Conservation (phyloP, 305 asterid genomes). For the Solanum hybrid region DNA sequence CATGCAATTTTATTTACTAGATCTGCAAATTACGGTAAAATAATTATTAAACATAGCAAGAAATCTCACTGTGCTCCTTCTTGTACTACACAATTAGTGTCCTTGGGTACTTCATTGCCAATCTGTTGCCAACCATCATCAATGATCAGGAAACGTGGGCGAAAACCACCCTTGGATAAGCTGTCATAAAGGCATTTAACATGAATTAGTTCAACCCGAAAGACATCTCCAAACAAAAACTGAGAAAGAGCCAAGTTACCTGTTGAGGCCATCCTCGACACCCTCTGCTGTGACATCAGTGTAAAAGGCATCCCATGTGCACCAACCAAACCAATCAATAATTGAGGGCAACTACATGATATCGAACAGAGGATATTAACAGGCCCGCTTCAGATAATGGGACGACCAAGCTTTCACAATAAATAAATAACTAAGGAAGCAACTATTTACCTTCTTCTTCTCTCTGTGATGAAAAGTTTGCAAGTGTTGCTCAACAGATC, state of each 20-base stretch:
- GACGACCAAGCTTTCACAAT: background rate
- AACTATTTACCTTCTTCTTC: slow-evolving; percentile 56
- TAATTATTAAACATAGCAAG: background rate
- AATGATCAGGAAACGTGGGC: slow-evolving; percentile 84
- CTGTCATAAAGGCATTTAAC: slow-evolving; percentile 29
- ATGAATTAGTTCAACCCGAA: background rate
- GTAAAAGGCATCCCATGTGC: slow-evolving; percentile 99
- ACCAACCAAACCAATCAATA: slow-evolving; percentile 98
- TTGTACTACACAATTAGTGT: slow-evolving; percentile 59
- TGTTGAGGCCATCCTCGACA: slow-evolving; percentile 81
- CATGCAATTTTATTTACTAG: background rate
- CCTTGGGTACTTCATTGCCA: slow-evolving; percentile 61
- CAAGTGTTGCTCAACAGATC: slow-evolving; percentile 79
- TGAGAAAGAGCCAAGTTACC: slow-evolving; percentile 25
- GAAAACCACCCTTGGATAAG: slow-evolving; percentile 81
- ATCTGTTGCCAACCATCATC: slow-evolving; percentile 99
- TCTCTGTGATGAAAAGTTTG: slow-evolving; percentile 89
- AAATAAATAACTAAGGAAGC: background rate
- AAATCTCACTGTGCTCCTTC: slow-evolving; percentile 95
- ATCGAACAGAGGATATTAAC: slow-evolving; percentile 7
- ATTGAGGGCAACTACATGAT: slow-evolving; percentile 59
- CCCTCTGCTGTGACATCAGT: slow-evolving; percentile 98
- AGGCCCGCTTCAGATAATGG: background rate
- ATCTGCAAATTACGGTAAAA: background rate
- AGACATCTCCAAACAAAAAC: background rate